These are phyloP conservation scores for Vigna mungo DNA, from an alignment of 306 rosid genomes.

Conservation along the genomic window DNA sequence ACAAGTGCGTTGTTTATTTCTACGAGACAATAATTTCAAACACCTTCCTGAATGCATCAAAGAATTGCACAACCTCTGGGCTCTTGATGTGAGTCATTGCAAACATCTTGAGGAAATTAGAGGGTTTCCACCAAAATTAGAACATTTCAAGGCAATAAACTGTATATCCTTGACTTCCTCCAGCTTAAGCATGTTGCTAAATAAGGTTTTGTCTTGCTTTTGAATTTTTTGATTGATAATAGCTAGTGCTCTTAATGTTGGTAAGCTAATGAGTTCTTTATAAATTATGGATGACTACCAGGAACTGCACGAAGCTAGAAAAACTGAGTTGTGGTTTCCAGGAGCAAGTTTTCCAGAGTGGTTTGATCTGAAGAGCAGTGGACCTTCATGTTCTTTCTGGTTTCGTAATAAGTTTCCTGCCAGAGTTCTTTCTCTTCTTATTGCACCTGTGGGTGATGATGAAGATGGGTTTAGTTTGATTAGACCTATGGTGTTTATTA, in stretches of 20 bases:
- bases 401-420: neutral
- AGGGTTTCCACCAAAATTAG: too few species aligned
- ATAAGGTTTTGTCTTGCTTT: too few species aligned
- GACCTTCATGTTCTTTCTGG: slow-evolving; percentile 22
- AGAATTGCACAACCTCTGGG: neutral
- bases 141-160: neutral
- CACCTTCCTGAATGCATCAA: neutral
- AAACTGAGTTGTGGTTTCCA: neutral
- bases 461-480: too few species aligned
- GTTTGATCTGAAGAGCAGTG: neutral
- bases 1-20: fast-evolving
- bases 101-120: too few species aligned
- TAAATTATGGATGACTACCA: too few species aligned
- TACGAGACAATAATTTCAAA: neutral
- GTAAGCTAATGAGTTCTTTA: too few species aligned
- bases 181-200: too few species aligned
- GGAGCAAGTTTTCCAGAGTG: slow-evolving; percentile 33
- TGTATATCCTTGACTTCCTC: too few species aligned
- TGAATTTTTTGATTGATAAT: neutral
- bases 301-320: too few species aligned
- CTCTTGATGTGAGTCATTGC: neutral
- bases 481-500: too few species aligned
- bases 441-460: neutral
- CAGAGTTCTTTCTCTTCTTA: neutral
- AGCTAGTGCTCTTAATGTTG: too few species aligned